Base-by-base conservation (phyloP, 2,329 filamentous ascomycete genomes). In the Colletotrichum liaoningense region DNA sequence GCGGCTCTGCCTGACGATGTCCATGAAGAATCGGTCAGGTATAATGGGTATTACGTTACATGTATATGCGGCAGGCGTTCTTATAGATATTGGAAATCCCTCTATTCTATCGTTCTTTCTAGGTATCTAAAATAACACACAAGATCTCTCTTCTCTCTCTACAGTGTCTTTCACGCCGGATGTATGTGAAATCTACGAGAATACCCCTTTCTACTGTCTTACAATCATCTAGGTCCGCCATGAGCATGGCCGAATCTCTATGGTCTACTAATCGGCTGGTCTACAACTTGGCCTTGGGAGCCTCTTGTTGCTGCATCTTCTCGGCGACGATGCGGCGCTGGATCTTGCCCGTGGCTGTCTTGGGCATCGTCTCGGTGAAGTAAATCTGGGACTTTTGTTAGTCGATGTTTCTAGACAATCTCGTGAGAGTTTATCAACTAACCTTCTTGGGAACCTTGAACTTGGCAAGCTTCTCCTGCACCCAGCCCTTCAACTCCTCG, bases 261-360 rank as follows among this genome's bases (percentile, higher is more conserved):
- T 4, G 22, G 16, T 28, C 11, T 46, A 30, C 26, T 8, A 30
- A 4, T 14, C 9, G 4, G 49, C 16, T 42, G 38, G 58, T 79
- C 73, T 88, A 91, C 76, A 91, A 80, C 83, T 89, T 90, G 16
- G 88, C 84, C 81, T 87, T 89, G 67, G 82, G 81, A 68, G 76
- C 75, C 55, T 92, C 91, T 81, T 92, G 89, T 86, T 94, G 94
- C 82, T 92, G 86, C 93, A 97, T 96, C 35, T 90, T 90, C 82
- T 96, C 94, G 16, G 94, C 94, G n/a, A 97, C 94, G 78, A 95
- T 94, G 75, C 94, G 89, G 74, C 94, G 87, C 84, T 97, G 94
- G 72, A 97, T 93, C 87, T 97, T 97, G 69, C 94, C 94, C 6
- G 94, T 97, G n/a, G 94, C 94, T 4, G 95, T 96, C 88, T 97